A percentile compares a stretch with the other conserved stretches of the same genome.
These are phyloP conservation scores for Monosporascus cannonballus DNA, from an alignment of 2,329 filamentous ascomycete genomes.

Conservation along the genomic window DNA sequence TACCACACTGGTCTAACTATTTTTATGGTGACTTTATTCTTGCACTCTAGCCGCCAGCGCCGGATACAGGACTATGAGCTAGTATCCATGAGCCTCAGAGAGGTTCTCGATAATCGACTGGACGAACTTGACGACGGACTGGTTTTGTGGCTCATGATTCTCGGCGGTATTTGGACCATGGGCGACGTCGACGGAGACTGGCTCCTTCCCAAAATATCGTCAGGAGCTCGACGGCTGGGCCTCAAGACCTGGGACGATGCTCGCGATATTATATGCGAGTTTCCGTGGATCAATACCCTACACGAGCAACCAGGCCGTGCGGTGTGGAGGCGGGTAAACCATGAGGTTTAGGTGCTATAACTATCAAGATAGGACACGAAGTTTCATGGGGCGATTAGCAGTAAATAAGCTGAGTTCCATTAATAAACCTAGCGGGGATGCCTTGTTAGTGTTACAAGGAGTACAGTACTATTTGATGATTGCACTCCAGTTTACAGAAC, in stretches of 20 bases:
- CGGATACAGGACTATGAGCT: conserved; percentile 1
- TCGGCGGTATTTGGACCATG: conserved; percentile 2
- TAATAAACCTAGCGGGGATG: too few species aligned
- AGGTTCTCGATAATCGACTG: not conserved
- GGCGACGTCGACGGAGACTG: not conserved
- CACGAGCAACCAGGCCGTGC: conserved; percentile 1
- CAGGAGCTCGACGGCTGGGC: not conserved
- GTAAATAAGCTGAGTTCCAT: too few species aligned
- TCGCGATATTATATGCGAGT: not conserved
- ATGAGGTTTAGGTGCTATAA: too few species aligned
- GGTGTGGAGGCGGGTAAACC: not conserved
- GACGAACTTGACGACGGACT: not conserved
- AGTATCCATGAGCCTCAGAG: not conserved
- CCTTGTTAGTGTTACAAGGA: too few species aligned
- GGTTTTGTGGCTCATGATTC: conserved; percentile 1
- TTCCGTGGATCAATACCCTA: conserved; percentile 2
- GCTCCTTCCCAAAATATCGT: not conserved
- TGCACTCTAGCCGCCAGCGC: not conserved
- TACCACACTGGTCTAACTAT: conserved; percentile 3
- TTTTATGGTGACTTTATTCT: conserved; percentile 3
- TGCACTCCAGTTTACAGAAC: too few species aligned
- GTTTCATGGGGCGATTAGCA: too few species aligned
- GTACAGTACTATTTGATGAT: too few species aligned
- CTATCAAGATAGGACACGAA: too few species aligned
- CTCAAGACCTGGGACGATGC: not conserved